Evolutionary conservation across 148 eudicot species (phyloP).

Genomic region (Nyssa sinensis): DNA sequence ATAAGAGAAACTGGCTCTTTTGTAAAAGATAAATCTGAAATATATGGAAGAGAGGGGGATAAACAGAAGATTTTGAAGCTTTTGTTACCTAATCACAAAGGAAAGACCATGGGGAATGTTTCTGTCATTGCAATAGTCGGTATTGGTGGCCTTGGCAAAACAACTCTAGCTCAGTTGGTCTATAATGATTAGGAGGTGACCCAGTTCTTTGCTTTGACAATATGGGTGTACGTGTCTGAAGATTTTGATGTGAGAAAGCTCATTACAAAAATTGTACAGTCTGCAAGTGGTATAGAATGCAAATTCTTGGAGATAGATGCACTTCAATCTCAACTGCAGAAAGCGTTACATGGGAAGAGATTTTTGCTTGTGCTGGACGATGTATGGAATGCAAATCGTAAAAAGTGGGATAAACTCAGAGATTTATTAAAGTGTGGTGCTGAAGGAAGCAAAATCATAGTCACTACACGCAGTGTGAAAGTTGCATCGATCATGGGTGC

Average conservation of each 20-base stretch:
- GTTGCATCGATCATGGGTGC: slow-evolving; percentile 19
- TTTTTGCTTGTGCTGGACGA: slow-evolving; percentile 24
- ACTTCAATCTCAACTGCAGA: slow-evolving; percentile 2
- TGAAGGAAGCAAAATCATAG: slow-evolving; percentile 14
- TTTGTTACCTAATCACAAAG: not conserved
- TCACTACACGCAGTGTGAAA: slow-evolving; percentile 22
- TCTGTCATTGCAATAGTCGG: slow-evolving; percentile 16
- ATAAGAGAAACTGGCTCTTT: not conserved
- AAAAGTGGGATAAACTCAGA: slow-evolving; percentile 18
- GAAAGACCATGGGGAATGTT: too few species aligned
- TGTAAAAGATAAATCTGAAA: slow-evolving; percentile 16
- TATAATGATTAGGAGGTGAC: slow-evolving; percentile 12
- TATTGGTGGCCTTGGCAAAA: slow-evolving; percentile 28
- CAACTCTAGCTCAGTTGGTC: slow-evolving; percentile 24
- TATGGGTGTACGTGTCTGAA: slow-evolving; percentile 20
- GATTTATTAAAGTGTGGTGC: slow-evolving; percentile 12
- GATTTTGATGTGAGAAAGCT: slow-evolving; percentile 14
- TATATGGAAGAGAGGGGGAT: slow-evolving; percentile 20
- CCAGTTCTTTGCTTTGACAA: slow-evolving; percentile 6
- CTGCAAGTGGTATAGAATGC: not conserved
- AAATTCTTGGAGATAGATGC: not conserved
- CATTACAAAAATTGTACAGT: slow-evolving; percentile 9
- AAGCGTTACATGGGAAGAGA: slow-evolving; percentile 8
- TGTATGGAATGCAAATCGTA: slow-evolving; percentile 18
- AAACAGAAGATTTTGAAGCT: not conserved